Evolutionary conservation across 2,329 filamentous ascomycete genomes (phyloP), one percentile per base, ranked within the genome.

Genomic region (Plectosphaerella plurivora): DNA sequence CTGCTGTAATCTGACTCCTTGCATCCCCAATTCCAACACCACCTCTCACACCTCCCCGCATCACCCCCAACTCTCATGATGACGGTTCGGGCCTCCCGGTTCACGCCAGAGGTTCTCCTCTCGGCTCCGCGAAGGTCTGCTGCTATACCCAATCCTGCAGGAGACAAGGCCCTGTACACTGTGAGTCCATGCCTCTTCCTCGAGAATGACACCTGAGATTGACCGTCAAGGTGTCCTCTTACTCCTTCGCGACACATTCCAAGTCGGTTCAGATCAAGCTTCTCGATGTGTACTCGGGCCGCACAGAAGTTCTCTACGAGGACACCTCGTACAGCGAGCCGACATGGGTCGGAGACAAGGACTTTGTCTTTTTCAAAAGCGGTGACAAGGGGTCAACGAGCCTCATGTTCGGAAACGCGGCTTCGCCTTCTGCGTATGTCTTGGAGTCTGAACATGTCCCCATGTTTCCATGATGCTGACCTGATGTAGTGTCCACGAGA

Each of bases 71-170:
- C 37, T 22, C 37, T 35, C 48, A 58, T 56, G 55, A 91, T 91
- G 88, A 89, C 86, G 8, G 78, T 89, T 64, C 78, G 79, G 59
- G 85, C 86, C 10, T 75, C 77, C 60, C 87, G 86, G 60, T 89
- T 92, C 71, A 91, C 87, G 10, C 87, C 88, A 5, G 82, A 90
- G 74, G 86, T 89, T 59, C 77, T 94, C 53, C 79, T 94, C 62
- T 86, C 86, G 58, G 87, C 88, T 15, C 88, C 89, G 33, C 83
- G 89, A 52, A 83, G 89, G 47, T 88, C 86, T 11, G 67, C 83
- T 15, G 88, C 84, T 47, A 68, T 83, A 1, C 88, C 89, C n/a
- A 93, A 91, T 65, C 67, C 76, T 37, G 75, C 80, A 50, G 87
- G 86, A 44, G 82, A 80, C 51, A 74, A 60, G 53, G 76, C 86